Evolutionary conservation across 805 yeast genomes (phyloP), one percentile per base, ranked within the genome.

Genomic region (Nakazawaea molendinolei): DNA sequence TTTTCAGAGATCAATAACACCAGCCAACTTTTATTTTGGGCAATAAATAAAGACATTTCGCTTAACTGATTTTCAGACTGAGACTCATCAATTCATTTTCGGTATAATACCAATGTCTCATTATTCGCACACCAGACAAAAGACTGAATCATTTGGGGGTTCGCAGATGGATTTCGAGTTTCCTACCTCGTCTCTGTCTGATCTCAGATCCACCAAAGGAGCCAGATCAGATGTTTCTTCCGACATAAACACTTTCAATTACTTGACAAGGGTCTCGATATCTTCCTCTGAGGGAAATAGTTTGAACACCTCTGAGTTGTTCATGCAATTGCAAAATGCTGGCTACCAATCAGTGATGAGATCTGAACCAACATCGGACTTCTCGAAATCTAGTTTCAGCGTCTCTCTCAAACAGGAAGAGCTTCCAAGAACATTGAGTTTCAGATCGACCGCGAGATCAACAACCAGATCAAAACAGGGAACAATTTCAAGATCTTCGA

Each of bases 91-190:
- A 14, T n/a, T n/a, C n/a, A n/a, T n/a, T n/a, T n/a, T n/a, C n/a
- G n/a, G n/a, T n/a, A n/a, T n/a, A 17, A 18, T 9, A 21, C 20
- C 13, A 17, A 19, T 10, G 6, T 31, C 34, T 5, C 27, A 19
- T 16, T 21, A 31, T 19, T 12, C 14, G 5, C 41, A 38, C 17
- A 29, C 23, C 23, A 33, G 37, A 29, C 34, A 38, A 14, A 38
- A 33, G 23, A 38, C 41, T 9, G 41, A 38, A 14, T 33, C 41
- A 15, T 38, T 38, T 33, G 31, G 12, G 5, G 41, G 41, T 5
- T 21, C 28, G 6, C 41, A 38, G 22, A 33, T 38, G 37, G 31
- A 21, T 16, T 38, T 38, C 25, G 37, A 38, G 25, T 38, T 38
- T 16, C 41, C 41, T 6, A 31, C 10, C 28, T 16, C 17, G 5